Percentiles rank a stretch among this genome's conserved stretches.
These are phyloP conservation scores for Hymenoscyphus salicellus DNA, from an alignment of 2,329 filamentous ascomycete genomes.

Conservation along the genomic window DNA sequence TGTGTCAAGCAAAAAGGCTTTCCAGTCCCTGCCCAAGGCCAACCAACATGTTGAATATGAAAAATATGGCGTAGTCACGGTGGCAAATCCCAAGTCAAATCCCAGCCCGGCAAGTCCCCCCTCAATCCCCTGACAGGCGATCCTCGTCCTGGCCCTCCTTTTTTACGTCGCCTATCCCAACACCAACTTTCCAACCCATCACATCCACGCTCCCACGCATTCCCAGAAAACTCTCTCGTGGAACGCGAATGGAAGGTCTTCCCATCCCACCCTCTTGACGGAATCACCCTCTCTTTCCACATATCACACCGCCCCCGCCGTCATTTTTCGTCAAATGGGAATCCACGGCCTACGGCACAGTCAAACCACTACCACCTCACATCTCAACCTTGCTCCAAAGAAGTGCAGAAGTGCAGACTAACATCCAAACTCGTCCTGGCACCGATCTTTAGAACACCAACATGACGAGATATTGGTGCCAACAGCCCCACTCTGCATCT, in stretches of 20 bases:
- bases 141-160: neutral
- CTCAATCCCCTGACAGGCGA: neutral
- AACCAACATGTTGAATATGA: neutral
- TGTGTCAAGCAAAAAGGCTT: neutral
- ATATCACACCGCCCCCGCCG: neutral
- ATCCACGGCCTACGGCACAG: neutral
- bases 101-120: no score
- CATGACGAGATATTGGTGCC: conserved; percentile 17
- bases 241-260: neutral
- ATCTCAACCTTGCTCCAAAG: neutral
- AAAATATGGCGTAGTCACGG: neutral
- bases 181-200: neutral
- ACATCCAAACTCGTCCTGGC: neutral
- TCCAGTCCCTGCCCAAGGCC: neutral
- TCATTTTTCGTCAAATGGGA: conserved; percentile 1
- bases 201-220: neutral
- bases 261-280: neutral
- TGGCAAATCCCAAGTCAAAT: conserved; percentile 1
- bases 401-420: neutral
- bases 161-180: neutral
- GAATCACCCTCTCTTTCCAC: neutral
- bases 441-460: neutral
- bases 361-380: conserved; percentile 1
- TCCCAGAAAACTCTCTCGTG: conserved; percentile 2
- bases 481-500: conserved; percentile 16